phyloP scores from a whole-genome alignment of 371 early-diverging fungal species.

The Coemansia sp. region DNA sequence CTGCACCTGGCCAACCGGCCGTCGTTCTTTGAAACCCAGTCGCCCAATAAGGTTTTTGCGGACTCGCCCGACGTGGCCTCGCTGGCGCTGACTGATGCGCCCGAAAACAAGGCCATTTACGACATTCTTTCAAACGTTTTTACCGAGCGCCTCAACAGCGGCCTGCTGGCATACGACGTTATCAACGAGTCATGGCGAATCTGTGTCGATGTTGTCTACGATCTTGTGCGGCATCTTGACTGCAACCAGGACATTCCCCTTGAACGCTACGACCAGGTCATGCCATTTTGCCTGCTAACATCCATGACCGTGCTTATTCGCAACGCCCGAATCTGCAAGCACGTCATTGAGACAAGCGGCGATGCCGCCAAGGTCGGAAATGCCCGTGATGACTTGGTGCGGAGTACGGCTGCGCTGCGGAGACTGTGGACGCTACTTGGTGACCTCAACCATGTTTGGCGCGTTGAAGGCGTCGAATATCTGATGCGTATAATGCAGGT shows the following conservation, averaged over 20 bases:
- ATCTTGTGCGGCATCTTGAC: slow-evolving; percentile 21
- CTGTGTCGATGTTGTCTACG: slow-evolving; percentile 27
- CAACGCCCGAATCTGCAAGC: slow-evolving; percentile 20
- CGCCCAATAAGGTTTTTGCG: slow-evolving; percentile 9
- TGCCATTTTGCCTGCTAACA: slow-evolving; percentile 38
- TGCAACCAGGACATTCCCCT: slow-evolving; percentile 32
- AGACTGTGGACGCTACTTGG: slow-evolving; percentile 31
- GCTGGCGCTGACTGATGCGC: neutral
- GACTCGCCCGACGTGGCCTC: neutral
- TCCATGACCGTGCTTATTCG: slow-evolving; percentile 39
- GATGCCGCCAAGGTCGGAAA: neutral
- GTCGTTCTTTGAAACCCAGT: slow-evolving; percentile 24
- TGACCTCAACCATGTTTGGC: slow-evolving; percentile 28
- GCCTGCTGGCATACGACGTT: slow-evolving; percentile 40
- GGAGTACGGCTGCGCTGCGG: slow-evolving; percentile 4
- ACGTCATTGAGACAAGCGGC: neutral
- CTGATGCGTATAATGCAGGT: slow-evolving; percentile 38
- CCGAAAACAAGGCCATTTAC: slow-evolving; percentile 24
- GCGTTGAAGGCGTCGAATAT: slow-evolving; percentile 24
- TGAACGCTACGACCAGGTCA: slow-evolving; percentile 38
- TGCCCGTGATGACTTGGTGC: neutral
- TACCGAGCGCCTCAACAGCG: slow-evolving; percentile 21
- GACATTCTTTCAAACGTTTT: slow-evolving; percentile 30
- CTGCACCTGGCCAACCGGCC: slow-evolving; percentile 42
- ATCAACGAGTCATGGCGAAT: slow-evolving; percentile 36